A percentile compares a stretch with the other conserved stretches of the same genome.
These are phyloP conservation scores for Mycosphaerella arachidis DNA, from an alignment of 2,329 filamentous ascomycete species.

Conservation along the genomic window DNA sequence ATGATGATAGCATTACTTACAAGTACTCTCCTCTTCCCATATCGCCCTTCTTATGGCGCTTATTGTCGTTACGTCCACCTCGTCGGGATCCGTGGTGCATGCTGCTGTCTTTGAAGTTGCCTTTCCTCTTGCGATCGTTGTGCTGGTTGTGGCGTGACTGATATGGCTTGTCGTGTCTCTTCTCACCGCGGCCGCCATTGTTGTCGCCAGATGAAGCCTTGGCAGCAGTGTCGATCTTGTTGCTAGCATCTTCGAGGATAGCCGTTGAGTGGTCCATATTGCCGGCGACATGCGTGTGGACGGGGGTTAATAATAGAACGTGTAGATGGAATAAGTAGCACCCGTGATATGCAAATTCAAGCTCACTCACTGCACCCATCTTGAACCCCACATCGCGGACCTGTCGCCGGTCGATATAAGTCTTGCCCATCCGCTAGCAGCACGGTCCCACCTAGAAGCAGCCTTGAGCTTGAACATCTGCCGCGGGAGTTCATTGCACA, in stretches of 20 bases:
- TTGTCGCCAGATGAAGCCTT: constrained; percentile 8
- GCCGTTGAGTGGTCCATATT: constrained; percentile 32
- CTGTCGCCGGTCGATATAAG: not conserved
- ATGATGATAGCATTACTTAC: constrained; percentile 42
- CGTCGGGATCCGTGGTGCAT: constrained; percentile 21
- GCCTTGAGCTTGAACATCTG: too few relatives aligned
- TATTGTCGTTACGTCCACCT: constrained; percentile 28
- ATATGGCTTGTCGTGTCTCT: not conserved
- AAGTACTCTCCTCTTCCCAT: constrained; percentile 62
- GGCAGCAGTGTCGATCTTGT: constrained; percentile 21
- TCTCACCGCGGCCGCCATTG: constrained; percentile 8
- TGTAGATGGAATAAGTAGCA: not conserved
- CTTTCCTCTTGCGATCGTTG: constrained; percentile 28
- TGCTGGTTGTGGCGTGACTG: not conserved
- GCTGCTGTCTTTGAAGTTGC: constrained; percentile 24
- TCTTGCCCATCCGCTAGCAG: too few relatives aligned
- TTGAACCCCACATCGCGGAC: not conserved
- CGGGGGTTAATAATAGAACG: not conserved
- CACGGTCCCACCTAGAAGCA: too few relatives aligned
- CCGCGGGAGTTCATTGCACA: too few relatives aligned
- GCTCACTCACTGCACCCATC: not conserved
- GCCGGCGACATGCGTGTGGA: constrained; percentile 14
- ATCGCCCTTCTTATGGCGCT: constrained; percentile 56
- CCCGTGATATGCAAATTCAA: not conserved
- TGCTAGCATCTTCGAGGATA: constrained; percentile 29